A percentile compares a stretch with the other conserved stretches of the same genome.
Evolutionary conservation across 148 eudicot species (phyloP).

Genomic region (Rhododendron williamsianum): DNA sequence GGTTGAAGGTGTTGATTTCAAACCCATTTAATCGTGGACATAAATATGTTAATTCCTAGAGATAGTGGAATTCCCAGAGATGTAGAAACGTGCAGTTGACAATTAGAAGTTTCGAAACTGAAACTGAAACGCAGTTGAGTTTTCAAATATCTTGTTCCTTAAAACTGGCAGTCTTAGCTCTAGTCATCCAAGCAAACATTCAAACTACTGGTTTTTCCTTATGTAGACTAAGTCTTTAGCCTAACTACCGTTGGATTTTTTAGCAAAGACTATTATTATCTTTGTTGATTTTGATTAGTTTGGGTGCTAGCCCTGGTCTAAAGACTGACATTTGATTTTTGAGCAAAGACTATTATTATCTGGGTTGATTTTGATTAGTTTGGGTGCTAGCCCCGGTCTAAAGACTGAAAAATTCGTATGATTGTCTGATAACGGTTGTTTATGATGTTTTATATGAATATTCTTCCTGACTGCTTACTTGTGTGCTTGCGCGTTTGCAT

Average conservation of each 20-base stretch:
- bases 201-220: not conserved
- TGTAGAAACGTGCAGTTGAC: not conserved
- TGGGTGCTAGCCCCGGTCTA: not conserved
- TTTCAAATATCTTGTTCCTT: not conserved
- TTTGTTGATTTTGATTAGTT: not conserved
- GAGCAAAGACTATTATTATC: not conserved
- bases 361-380: not conserved
- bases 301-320: not conserved
- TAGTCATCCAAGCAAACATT: conserved; percentile 6
- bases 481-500: not conserved
- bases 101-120: not conserved
- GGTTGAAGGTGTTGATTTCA: not conserved
- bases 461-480: not conserved
- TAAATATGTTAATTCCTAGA: not conserved
- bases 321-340: not conserved
- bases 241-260: not conserved
- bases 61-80: not conserved
- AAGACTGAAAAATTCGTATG: not conserved
- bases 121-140: not conserved
- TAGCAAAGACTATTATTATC: not conserved
- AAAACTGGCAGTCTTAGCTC: not conserved
- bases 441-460: not conserved
- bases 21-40: not conserved
- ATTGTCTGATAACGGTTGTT: not conserved
- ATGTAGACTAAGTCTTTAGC: not conserved